Evolutionary conservation across 495 filamentous ascomycete species (phyloP), one percentile per base, ranked within the genome.

Genomic region (Lentithecium fluviatile): DNA sequence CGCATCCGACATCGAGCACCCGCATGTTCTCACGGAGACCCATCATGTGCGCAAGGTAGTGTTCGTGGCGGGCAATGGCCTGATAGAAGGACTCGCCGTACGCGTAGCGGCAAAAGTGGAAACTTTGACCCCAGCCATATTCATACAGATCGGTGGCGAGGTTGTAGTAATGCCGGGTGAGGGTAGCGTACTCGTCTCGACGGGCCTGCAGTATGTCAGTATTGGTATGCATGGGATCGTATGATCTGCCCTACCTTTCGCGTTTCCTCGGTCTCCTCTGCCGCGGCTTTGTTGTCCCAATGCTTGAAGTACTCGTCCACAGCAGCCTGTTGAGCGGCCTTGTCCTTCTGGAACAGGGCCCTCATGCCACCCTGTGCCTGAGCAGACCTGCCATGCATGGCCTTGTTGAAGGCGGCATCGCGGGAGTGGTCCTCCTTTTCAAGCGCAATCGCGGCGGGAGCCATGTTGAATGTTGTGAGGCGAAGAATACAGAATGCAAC

Each of bases 231-330:
- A 26, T 7, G 36, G 2, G 17, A 12, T 25, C 8, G 34, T 17
- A 15, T 11, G 29, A 15, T 38, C 32, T 19, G 1, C 25, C 81
- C 38, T 74, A 89, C 89, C 76, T 89, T 88, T 67, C 94, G 85
- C 60, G 80, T 86, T 56, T 83, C 88, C 25, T 84, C 82, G 0
- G 93, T 98, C 83, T 98, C 94, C 23, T 81, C 79, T 42, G 80
- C 84, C 38, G 92, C 89, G 56, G 73, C 74, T 79, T 97, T 94
- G 80, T 95, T 90, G 77, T 98, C 94, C 88, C 93, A 98, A 76
- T 96, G 95, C 85, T 97, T 98, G 85, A 96, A 97, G 79, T 98
- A 98, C 76, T 97, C 93, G 69, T 97, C 91, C 34, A 95, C 83
- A 49, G 94, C 93, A 48, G 89, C 83, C 77, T 91, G 84, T 73